phyloP scores from a whole-genome alignment of 2,329 filamentous ascomycete species.

The Calonectria multiphialidica region DNA sequence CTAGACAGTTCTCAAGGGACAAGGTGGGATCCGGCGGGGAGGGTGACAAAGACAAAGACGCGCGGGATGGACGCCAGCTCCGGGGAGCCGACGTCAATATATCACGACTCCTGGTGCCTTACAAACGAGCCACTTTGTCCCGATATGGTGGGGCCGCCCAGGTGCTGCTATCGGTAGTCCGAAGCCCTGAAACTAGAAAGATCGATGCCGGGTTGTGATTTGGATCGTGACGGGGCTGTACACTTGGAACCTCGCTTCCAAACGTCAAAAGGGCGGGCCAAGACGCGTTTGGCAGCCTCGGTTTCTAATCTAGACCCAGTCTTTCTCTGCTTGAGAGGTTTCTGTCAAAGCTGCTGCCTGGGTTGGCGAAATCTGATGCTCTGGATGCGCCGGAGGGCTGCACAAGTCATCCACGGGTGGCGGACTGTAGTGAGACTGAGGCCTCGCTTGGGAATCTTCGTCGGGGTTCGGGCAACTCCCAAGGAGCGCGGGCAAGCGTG shows the following conservation, averaged over 20 bases:
- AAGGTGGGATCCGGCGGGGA: slow-evolving; percentile 30
- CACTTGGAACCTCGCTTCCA: slow-evolving; percentile 7
- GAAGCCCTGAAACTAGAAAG: slow-evolving; percentile 5
- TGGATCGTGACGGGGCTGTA: slow-evolving; percentile 10
- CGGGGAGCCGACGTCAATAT: slow-evolving; percentile 41
- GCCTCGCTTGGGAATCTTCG: slow-evolving; percentile 4
- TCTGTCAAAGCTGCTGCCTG: slow-evolving; percentile 16
- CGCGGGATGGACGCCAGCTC: slow-evolving; percentile 30
- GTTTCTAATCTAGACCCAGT: background rate
- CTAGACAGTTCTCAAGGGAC: slow-evolving; percentile 36
- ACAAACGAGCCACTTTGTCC: background rate
- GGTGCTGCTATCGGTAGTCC: background rate
- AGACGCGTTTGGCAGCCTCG: background rate
- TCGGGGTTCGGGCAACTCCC: background rate
- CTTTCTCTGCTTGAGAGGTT: background rate
- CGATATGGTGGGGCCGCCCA: slow-evolving; percentile 5
- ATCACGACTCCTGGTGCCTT: slow-evolving; percentile 32
- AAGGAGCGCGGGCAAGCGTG: background rate
- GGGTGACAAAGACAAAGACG: slow-evolving; percentile 16
- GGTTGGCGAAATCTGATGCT: background rate
- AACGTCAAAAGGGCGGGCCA: background rate
- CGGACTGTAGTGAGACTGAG: slow-evolving; percentile 17
- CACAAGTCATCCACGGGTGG: slow-evolving; percentile 18
- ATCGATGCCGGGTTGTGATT: slow-evolving; percentile 6
- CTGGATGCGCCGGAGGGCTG: slow-evolving; percentile 14